Evolutionary conservation across 176 grass and related monocot species (phyloP), one percentile per base, ranked within the genome.

Genomic region (barley (Hordeum vulgare)): DNA sequence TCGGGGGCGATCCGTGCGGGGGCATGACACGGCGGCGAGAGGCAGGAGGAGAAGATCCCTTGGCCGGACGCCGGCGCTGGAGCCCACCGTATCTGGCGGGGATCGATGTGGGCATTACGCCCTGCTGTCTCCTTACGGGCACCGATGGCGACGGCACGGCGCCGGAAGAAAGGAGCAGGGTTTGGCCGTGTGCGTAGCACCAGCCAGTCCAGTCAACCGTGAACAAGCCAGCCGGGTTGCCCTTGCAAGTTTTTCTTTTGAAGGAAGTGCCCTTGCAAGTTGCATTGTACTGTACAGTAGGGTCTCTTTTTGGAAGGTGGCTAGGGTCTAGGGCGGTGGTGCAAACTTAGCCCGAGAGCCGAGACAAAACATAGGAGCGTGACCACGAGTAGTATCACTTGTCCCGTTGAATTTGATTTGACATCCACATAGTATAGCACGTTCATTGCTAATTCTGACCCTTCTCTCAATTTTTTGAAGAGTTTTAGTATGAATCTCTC

Each of bases 61-160:
- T 86, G 84, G 84, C 66, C 40, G 76, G 20, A 64, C 66, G 10
- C 67, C 66, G 84, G 76, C 42, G 59, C 11, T 57, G 69, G 69
- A 11, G 20, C 26, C 51, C 80, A 41, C 20, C 74, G 80, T 62
- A 71, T 88, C 86, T 40, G 3, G 40, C 64, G 18, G 34, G 74
- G 86, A 78, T 88, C 86, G 18, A 56, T 35, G 73, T 53, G 66
- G 76, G 53, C 17, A 14, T 67, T 75, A 0, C 61, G 26, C 21
- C 27, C 61, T 69, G 71, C 35, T 49, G 79, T 68, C 71, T 25
- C 61, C 54, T 15, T 25, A 21, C 40, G n/a, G 78, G 23, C 85
- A 15, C 21, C 63, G 80, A 77, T 39, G 61, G 80, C 80, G 68
- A 88, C 80, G 79, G 71, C 70, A 76, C 78, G 17, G 31, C 40